Evolutionary conservation across 352 stramenopile genomes (phyloP).

Genomic region (Globisporangium cystogenes): DNA sequence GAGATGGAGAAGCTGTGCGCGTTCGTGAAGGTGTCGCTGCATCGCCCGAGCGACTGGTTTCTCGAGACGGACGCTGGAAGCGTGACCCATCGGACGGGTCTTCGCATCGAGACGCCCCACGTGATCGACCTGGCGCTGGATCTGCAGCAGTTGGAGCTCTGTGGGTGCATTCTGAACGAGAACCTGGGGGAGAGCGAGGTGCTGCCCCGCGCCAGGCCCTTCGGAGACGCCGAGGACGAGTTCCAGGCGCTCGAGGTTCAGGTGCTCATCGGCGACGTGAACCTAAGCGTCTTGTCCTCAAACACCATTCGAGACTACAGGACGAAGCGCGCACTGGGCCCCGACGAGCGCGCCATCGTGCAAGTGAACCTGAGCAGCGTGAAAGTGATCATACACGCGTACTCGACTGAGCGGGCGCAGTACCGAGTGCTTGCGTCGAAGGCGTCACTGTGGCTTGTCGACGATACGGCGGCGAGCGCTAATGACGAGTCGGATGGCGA

Average conservation of each 20-base stretch:
- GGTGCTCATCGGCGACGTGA: conserved; percentile 39
- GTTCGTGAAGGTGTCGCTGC: conserved; percentile 28
- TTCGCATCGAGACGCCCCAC: conserved; percentile 10
- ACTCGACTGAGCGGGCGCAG: conserved; percentile 48
- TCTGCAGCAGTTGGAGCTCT: conserved; percentile 54
- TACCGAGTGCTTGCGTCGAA: conserved; percentile 31
- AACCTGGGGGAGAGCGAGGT: conserved; percentile 38
- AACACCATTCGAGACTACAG: conserved; percentile 8
- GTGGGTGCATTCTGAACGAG: conserved; percentile 54
- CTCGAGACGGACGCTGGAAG: background rate
- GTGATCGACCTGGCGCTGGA: conserved; percentile 38
- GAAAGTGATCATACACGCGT: conserved; percentile 30
- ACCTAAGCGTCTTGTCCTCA: conserved; percentile 25
- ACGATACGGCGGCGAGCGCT: conserved; percentile 12
- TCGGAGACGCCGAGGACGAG: conserved; percentile 26
- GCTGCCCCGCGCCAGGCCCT: background rate
- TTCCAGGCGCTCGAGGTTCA: conserved; percentile 34
- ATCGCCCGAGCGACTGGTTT: conserved; percentile 28
- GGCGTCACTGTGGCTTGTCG: conserved; percentile 44
- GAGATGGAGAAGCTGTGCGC: conserved; percentile 53
- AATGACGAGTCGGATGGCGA: conserved; percentile 1
- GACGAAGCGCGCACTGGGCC: conserved; percentile 10
- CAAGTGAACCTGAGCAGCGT: conserved; percentile 37
- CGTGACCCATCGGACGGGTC: background rate
- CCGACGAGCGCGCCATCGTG: conserved; percentile 27